Evolutionary conservation across 2,329 filamentous ascomycete genomes (phyloP).

Genomic region (Myriosclerotinia curreyana): DNA sequence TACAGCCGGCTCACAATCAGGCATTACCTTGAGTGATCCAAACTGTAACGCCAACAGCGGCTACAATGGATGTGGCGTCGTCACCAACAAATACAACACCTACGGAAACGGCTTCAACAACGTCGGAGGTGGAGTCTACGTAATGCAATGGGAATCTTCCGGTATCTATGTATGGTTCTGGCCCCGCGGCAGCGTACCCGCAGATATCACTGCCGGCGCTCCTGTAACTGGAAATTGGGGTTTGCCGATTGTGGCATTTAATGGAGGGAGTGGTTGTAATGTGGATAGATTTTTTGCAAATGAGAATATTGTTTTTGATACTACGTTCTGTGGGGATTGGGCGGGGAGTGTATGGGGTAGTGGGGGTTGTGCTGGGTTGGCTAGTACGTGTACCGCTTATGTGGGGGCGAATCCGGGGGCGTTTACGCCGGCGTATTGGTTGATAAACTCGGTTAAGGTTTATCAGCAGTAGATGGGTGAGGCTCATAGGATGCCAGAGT

Average conservation of each 20-base stretch:
- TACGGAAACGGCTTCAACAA: constrained; percentile 72
- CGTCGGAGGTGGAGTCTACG: constrained; percentile 67
- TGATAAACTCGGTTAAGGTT: constrained; percentile 12
- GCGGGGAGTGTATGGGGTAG: constrained; percentile 3
- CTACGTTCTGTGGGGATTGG: constrained; percentile 18
- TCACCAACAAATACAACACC: constrained; percentile 49
- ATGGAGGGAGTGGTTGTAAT: constrained; percentile 44
- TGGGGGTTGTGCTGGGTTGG: neutral
- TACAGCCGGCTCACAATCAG: constrained; percentile 47
- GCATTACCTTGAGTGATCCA: constrained; percentile 44
- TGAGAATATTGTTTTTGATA: constrained; percentile 12
- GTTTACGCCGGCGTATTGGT: constrained; percentile 10
- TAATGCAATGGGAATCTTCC: constrained; percentile 70
- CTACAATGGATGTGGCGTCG: constrained; percentile 58
- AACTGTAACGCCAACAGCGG: constrained; percentile 56
- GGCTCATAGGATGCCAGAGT: too few species aligned
- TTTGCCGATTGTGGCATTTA: constrained; percentile 66
- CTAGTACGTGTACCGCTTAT: neutral
- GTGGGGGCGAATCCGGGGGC: constrained; percentile 7
- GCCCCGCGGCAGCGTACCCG: constrained; percentile 59
- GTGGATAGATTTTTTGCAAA: neutral
- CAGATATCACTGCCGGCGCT: constrained; percentile 56
- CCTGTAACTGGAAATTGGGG: constrained; percentile 68
- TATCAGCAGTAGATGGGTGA: constrained; percentile 13
- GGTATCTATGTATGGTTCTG: constrained; percentile 83